Base-by-base conservation (phyloP, 2,329 filamentous ascomycete species). In the Diaporthe vexans region DNA sequence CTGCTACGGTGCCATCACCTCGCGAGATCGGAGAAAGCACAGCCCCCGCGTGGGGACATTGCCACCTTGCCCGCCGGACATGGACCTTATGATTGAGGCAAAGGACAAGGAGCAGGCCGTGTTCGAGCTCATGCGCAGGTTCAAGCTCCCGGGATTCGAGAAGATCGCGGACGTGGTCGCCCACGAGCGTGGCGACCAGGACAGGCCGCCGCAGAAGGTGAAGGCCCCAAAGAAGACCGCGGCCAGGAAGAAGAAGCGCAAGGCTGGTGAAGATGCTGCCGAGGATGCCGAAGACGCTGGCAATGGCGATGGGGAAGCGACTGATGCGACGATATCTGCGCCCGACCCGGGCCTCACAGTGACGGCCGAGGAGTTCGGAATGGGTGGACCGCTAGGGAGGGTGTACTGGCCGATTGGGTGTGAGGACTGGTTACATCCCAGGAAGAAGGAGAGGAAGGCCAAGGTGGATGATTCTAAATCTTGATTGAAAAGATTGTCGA, bases 71-170 rank as follows among this genome's bases (percentile, higher is more conserved):
- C 88, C 92, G 5, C 86, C 90, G 0, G 92, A 93, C 43, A 97
- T 97, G 93, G 96, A 98, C 80, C 87, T 98, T n/a, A 98, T 98
- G 96, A 98, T 98, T 75, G 96, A 98, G 84, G 96, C 96, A 63
- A 98, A 98, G 82, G 96, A 98, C 81, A 98, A 98, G 83, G 96
- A 98, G 81, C 96, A 98, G 82, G 95, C 96, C 0, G 95, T 98
- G 0, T 97, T 98, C 79, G 95, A 97, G 77, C 88, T 98, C 24
- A 98, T 98, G 95, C 90, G 93, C 29, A 95, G 88, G 0, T 97
- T 95, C 82, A 95, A 93, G 79, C 87, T 98, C 0, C 94, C 95
- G 0, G 95, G 95, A 0, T 94, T 92, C 84, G 88, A 97, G 26
- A 88, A 84, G 0, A 91, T 97, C 80, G 93, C 93, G 77, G 91